Conservation (phyloP, 768 basidiomycete species). For the Tricholoma terreum region DNA sequence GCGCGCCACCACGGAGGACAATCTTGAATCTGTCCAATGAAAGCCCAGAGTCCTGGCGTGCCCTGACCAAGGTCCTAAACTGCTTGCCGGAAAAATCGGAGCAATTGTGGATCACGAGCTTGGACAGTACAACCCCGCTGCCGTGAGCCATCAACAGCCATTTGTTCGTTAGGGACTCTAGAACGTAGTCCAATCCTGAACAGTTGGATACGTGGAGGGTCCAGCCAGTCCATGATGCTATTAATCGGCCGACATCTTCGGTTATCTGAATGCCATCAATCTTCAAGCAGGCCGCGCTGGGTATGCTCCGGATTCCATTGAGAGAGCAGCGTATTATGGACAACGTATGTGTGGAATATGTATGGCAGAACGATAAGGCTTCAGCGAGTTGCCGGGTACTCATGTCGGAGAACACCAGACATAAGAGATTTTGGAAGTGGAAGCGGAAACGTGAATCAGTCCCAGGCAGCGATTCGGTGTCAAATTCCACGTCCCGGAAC, state of each 20-base stretch:
- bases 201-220: background rate
- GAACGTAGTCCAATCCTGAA: background rate
- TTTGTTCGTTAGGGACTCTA: background rate
- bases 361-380: background rate
- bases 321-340: background rate
- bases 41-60: background rate
- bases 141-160: background rate
- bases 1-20: background rate
- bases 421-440: background rate
- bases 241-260: background rate
- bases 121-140: background rate
- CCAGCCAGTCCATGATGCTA: background rate
- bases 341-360: background rate
- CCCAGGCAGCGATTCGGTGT: background rate
- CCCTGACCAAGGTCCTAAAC: background rate
- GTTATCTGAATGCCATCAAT: background rate
- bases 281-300: background rate
- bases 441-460: background rate
- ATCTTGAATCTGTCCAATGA: background rate
- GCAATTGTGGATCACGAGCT: background rate
- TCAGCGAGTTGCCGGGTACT: background rate
- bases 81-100: background rate
- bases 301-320: background rate
- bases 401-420: background rate
- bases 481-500: background rate